Conservation (phyloP, 2,329 filamentous ascomycete species). For the Cytospora schulzeri region DNA sequence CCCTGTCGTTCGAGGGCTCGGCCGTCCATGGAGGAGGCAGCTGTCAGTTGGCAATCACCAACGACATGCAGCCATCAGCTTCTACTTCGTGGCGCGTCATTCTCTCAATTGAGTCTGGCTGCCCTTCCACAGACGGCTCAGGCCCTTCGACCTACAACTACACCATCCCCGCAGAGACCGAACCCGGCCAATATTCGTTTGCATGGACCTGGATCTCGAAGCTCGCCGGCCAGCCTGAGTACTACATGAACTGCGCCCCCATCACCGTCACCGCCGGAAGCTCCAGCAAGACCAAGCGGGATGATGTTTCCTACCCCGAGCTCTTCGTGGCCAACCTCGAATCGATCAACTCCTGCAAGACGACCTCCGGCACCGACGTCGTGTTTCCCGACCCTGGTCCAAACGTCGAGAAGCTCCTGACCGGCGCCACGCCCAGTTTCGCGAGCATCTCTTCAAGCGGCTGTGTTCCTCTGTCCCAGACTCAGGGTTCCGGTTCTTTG, state of each 20-base stretch:
- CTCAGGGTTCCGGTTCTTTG: constrained; percentile 30
- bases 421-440: constrained; percentile 4
- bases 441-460: constrained; percentile 27
- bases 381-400: constrained; percentile 34
- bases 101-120: constrained; percentile 83
- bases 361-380: constrained; percentile 23
- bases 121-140: constrained; percentile 61
- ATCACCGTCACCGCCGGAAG: constrained; percentile 61
- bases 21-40: constrained; percentile 92
- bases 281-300: constrained; percentile 51
- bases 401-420: constrained; percentile 30
- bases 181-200: constrained; percentile 75
- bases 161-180: constrained; percentile 70
- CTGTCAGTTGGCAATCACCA: constrained; percentile 86
- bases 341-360: constrained; percentile 26
- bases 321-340: constrained; percentile 30
- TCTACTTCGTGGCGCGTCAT: constrained; percentile 83
- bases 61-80: constrained; percentile 69
- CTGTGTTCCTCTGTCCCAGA: constrained; percentile 21
- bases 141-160: constrained; percentile 68
- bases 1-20: constrained; percentile 24
- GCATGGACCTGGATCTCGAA: constrained; percentile 87
- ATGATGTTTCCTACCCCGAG: constrained; percentile 47
- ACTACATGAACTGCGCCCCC: constrained; percentile 96
- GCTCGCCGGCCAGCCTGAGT: constrained; percentile 86